Evolutionary conservation across 78 protist species (phyloP).

Genomic region (Andalucia godoyi): DNA sequence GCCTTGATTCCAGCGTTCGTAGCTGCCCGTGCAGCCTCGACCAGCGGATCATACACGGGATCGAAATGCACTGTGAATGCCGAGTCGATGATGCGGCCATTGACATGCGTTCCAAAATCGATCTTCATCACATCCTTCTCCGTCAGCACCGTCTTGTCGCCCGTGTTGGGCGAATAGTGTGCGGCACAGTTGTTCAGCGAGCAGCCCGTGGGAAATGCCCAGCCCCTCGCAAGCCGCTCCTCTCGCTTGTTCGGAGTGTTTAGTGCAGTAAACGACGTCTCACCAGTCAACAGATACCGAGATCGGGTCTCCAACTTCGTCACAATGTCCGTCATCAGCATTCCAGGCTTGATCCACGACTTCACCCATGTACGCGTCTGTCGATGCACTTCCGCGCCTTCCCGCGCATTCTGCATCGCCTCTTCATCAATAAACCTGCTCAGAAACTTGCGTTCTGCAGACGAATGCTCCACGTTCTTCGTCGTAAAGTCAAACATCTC

Average conservation of each 20-base stretch:
- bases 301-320: constrained; percentile 55
- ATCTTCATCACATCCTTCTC: constrained; percentile 88
- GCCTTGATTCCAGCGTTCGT: constrained; percentile 78
- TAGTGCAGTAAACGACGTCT: no score
- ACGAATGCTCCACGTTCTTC: background rate
- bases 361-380: constrained; percentile 53
- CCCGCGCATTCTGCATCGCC: no score
- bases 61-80: constrained; percentile 86
- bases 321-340: constrained; percentile 52
- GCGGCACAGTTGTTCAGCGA: constrained; percentile 92
- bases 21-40: constrained; percentile 84
- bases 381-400: constrained; percentile 87
- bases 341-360: constrained; percentile 67
- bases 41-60: constrained; percentile 66
- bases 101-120: constrained; percentile 95
- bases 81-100: constrained; percentile 90
- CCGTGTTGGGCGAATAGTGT: constrained; percentile 96
- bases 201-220: constrained; percentile 91
- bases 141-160: constrained; percentile 86
- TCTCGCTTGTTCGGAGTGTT: no score
- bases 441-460: background rate
- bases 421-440: background rate
- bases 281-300: no score
- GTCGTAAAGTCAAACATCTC: background rate
- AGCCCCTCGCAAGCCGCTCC: constrained; percentile 66